A percentile compares a stretch with the other conserved stretches of the same genome.
phyloP scores from a whole-genome alignment of 2,329 filamentous ascomycete genomes.

The Alternaria tenuissima region DNA sequence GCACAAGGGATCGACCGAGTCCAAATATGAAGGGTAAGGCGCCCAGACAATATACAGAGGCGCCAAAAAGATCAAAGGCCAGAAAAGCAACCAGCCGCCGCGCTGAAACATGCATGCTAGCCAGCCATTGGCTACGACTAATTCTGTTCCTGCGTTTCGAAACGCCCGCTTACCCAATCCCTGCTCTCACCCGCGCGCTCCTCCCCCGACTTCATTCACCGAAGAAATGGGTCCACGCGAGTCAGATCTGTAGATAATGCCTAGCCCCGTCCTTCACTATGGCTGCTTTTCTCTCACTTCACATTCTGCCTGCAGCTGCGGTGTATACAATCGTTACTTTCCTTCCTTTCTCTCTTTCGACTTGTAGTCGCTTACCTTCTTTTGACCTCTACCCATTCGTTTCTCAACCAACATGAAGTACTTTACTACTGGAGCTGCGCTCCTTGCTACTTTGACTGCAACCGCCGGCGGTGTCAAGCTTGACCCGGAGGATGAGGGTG shows the following conservation, averaged over 20 bases:
- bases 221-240: conserved; percentile 6
- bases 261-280: conserved; percentile 25
- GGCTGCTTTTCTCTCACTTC: conserved; percentile 23
- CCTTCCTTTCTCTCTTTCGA: conserved; percentile 11
- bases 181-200: conserved; percentile 27
- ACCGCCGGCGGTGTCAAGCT: conserved; percentile 41
- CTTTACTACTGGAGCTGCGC: conserved; percentile 46
- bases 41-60: conserved; percentile 7
- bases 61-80: conserved; percentile 13
- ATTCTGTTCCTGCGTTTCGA: conserved; percentile 32
- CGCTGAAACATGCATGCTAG: conserved; percentile 26
- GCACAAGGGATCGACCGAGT: neutral
- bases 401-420: conserved; percentile 41
- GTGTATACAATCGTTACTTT: conserved; percentile 33
- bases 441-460: conserved; percentile 43
- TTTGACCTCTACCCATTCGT: conserved; percentile 16
- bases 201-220: conserved; percentile 15
- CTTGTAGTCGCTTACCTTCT: conserved; percentile 14
- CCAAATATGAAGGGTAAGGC: conserved; percentile 10
- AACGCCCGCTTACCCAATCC: conserved; percentile 28
- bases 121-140: conserved; percentile 25
- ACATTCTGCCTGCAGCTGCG: conserved; percentile 29
- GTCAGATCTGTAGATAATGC: conserved; percentile 19
- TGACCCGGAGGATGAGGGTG: conserved; percentile 41
- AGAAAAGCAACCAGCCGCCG: conserved; percentile 15